Evolutionary conservation across 2,329 filamentous ascomycete genomes (phyloP).

Genomic region (Knoxdaviesia capensis): DNA sequence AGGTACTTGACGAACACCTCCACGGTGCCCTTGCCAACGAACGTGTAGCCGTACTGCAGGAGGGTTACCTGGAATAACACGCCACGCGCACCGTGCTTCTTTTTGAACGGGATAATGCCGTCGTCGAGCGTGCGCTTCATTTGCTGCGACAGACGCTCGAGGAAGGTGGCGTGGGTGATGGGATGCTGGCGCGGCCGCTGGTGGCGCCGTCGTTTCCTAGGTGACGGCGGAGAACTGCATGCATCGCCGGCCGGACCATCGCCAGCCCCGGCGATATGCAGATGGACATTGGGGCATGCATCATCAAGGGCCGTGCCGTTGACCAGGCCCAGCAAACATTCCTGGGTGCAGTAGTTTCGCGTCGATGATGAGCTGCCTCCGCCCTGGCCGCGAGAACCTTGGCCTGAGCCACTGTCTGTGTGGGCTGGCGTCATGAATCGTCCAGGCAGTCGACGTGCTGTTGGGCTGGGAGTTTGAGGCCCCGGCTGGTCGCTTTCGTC

Average conservation of each 20-base stretch:
- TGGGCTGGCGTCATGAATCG: no score
- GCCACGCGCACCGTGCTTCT: background rate
- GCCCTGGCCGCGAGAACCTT: no score
- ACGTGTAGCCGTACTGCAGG: conserved; percentile 2
- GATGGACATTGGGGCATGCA: conserved; percentile 1
- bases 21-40: background rate
- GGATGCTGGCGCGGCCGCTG: background rate
- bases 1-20: conserved; percentile 8
- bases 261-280: background rate
- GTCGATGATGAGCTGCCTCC: no score
- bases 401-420: no score
- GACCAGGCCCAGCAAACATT: conserved; percentile 1
- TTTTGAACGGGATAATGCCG: background rate
- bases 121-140: background rate
- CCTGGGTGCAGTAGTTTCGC: conserved; percentile 1
- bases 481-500: no score
- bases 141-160: background rate
- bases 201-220: no score
- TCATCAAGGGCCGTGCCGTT: background rate
- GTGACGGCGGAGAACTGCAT: no score
- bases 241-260: no score
- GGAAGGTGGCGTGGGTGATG: background rate
- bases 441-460: no score
- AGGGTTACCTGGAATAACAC: conserved; percentile 1
- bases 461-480: no score